phyloP scores from a whole-genome alignment of 129 eudicot genomes.

The Heracleum sosnowskyi region DNA sequence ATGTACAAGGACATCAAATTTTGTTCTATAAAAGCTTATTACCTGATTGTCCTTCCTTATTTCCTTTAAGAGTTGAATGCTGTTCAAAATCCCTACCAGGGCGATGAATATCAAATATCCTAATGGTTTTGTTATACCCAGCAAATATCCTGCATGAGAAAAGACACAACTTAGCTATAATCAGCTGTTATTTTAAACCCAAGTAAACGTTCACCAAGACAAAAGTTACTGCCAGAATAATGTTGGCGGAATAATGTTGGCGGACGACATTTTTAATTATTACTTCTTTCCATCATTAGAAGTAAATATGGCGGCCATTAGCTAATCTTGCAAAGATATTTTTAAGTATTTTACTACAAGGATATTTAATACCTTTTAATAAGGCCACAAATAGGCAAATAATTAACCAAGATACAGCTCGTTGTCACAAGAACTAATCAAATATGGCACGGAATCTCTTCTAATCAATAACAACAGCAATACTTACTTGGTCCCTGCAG shows the following conservation, averaged over 20 bases:
- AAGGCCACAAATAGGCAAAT: background rate
- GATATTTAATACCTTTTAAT: background rate
- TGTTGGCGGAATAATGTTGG: background rate
- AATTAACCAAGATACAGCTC: background rate
- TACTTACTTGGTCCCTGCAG: slow-evolving; percentile 72
- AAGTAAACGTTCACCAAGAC: background rate
- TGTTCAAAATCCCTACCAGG: slow-evolving; percentile 94
- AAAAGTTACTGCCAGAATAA: slow-evolving; percentile 1
- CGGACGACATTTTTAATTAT: background rate
- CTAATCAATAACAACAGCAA: background rate
- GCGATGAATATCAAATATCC: slow-evolving; percentile 86
- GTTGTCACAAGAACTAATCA: background rate
- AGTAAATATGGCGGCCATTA: background rate
- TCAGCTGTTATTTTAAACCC: background rate
- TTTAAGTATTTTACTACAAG: background rate
- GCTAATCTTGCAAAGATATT: background rate
- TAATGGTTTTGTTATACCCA: slow-evolving; percentile 80
- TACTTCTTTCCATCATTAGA: background rate
- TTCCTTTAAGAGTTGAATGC: slow-evolving; percentile 67
- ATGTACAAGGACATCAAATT: background rate
- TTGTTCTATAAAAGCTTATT: background rate
- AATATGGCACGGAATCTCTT: background rate
- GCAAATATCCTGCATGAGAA: slow-evolving; percentile 66
- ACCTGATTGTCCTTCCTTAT: slow-evolving; percentile 97
- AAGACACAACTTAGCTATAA: slow-evolving; percentile 1